These are phyloP conservation scores for Neurospora intermedia DNA, from an alignment of 495 filamentous ascomycete species.

Conservation along the genomic window DNA sequence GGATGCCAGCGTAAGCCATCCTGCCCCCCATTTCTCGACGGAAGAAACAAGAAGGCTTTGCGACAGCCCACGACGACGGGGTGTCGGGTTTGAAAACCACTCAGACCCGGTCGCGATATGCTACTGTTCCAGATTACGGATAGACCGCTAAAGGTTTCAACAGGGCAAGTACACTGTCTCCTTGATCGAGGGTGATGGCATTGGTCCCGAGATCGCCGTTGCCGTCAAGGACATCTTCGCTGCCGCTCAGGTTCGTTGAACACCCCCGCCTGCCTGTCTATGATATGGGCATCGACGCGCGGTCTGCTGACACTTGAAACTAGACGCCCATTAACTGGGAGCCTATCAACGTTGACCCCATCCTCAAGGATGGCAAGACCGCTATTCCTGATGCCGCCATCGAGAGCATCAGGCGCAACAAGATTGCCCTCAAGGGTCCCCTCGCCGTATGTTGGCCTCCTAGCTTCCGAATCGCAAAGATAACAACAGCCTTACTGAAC, in stretches of 20 bases:
- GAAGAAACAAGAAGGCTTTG: not conserved
- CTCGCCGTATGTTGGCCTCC: slow-evolving; percentile 62
- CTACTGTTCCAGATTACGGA: not conserved
- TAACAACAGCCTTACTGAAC: not conserved
- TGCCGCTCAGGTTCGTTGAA: slow-evolving; percentile 68
- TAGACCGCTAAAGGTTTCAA: slow-evolving; percentile 8
- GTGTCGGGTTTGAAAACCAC: slow-evolving; percentile 30
- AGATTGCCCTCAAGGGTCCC: slow-evolving; percentile 93
- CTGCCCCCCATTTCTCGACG: slow-evolving; percentile 1
- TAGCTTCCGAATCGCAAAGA: not conserved
- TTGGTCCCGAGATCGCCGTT: slow-evolving; percentile 93
- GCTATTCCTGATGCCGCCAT: slow-evolving; percentile 84
- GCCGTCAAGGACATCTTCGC: slow-evolving; percentile 96
- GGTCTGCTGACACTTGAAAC: not conserved
- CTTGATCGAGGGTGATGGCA: slow-evolving; percentile 97
- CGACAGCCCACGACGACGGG: slow-evolving; percentile 1
- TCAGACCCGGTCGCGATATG: slow-evolving; percentile 18
- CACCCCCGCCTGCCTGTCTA: slow-evolving; percentile 9
- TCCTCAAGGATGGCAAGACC: slow-evolving; percentile 84
- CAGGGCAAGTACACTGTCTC: slow-evolving; percentile 93
- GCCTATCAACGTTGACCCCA: slow-evolving; percentile 87
- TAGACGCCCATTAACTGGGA: slow-evolving; percentile 95
- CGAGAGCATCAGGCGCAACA: slow-evolving; percentile 80
- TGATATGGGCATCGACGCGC: slow-evolving; percentile 2
- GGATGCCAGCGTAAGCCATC: slow-evolving; percentile 64